phyloP scores from a whole-genome alignment of 2,329 filamentous ascomycete species.

The Exophiala sideris region DNA sequence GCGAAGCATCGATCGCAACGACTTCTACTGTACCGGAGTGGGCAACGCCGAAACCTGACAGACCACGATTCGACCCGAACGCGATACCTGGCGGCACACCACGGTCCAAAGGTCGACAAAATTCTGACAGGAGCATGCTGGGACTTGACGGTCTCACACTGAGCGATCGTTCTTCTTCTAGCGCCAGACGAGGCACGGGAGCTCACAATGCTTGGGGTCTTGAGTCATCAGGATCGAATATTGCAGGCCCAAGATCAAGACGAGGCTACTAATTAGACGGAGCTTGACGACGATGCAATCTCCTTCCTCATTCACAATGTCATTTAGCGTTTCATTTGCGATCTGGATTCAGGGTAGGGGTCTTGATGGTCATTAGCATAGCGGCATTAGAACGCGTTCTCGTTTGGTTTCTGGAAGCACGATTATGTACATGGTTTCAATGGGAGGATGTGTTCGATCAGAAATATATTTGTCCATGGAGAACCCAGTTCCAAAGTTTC shows the following conservation, averaged over 20 bases:
- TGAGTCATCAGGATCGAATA: constrained; percentile 7
- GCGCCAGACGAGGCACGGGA: constrained; percentile 1
- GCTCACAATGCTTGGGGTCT: not conserved
- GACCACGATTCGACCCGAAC: constrained; percentile 7
- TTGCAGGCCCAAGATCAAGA: constrained; percentile 14
- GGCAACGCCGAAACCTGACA: constrained; percentile 15
- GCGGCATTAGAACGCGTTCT: not conserved
- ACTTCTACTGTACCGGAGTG: constrained; percentile 15
- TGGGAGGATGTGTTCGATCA: not conserved
- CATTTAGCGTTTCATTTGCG: not conserved
- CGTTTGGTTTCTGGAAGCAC: not conserved
- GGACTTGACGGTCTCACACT: constrained; percentile 17
- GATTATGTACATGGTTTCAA: too few species aligned
- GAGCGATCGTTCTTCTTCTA: not conserved
- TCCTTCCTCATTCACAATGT: not conserved
- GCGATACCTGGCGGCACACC: not conserved
- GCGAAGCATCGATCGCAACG: constrained; percentile 14
- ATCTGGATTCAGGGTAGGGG: not conserved
- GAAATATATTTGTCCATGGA: not conserved
- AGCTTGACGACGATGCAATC: not conserved
- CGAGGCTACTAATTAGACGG: not conserved
- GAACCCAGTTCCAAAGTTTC: not conserved
- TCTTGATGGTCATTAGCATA: not conserved
- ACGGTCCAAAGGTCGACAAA: not conserved
- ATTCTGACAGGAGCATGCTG: constrained; percentile 1